A percentile compares a stretch with the other conserved stretches of the same genome.
Conservation (phyloP, 1,139 yeast species). For the Taphrina communis region DNA sequence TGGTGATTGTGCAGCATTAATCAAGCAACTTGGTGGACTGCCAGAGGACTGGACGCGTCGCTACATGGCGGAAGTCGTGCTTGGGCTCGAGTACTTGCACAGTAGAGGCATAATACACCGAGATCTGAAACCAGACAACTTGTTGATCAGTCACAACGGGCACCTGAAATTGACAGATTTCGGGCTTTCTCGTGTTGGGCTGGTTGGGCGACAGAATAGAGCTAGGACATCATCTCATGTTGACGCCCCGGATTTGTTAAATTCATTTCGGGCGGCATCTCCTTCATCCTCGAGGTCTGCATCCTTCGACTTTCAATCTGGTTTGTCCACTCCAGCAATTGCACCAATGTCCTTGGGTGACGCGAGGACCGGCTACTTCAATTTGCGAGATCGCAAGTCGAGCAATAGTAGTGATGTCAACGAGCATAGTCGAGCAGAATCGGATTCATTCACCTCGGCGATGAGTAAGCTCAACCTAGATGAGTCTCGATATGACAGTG, state of each 20-base stretch:
- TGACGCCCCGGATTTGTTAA: slow-evolving; percentile 38
- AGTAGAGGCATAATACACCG: slow-evolving; percentile 83
- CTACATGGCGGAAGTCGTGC: slow-evolving; percentile 86
- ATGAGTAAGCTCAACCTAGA: slow-evolving; percentile 27
- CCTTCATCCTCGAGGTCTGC: slow-evolving; percentile 39
- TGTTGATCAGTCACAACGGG: slow-evolving; percentile 82
- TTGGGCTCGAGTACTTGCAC: slow-evolving; percentile 90
- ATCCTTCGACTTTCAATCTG: slow-evolving; percentile 42
- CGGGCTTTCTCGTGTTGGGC: slow-evolving; percentile 89
- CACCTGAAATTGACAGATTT: slow-evolving; percentile 93
- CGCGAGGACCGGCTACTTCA: slow-evolving; percentile 36
- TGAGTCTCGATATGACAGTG: slow-evolving; percentile 20
- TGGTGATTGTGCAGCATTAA: slow-evolving; percentile 89
- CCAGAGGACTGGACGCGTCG: slow-evolving; percentile 81
- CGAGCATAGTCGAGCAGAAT: slow-evolving; percentile 6
- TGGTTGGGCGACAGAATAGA: slow-evolving; percentile 74
- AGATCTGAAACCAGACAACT: slow-evolving; percentile 92
- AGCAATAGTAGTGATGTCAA: slow-evolving; percentile 7
- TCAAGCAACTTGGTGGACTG: slow-evolving; percentile 80
- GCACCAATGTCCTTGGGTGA: slow-evolving; percentile 26
- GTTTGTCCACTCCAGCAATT: slow-evolving; percentile 44
- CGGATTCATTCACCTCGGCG: slow-evolving; percentile 16
- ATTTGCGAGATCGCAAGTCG: slow-evolving; percentile 26
- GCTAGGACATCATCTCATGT: slow-evolving; percentile 50
- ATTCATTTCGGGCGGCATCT: slow-evolving; percentile 10